Conservation (phyloP, 2,329 filamentous ascomycete genomes). For the Neonectria coccinea region DNA sequence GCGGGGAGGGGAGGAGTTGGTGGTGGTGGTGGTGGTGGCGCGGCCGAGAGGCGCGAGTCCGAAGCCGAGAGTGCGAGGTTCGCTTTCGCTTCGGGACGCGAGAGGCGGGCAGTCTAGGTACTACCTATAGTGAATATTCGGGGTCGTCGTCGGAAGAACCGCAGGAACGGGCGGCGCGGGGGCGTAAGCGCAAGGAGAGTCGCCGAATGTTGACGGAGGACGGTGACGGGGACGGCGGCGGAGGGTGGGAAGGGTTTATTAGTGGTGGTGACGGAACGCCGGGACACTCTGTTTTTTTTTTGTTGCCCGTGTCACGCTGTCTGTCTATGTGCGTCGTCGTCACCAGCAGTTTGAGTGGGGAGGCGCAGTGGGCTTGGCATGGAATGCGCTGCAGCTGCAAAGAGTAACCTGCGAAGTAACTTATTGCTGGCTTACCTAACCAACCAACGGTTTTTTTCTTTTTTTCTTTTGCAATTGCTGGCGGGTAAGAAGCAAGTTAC, state of each 20-base stretch:
- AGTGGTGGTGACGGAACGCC: background rate
- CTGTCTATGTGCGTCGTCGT: slow-evolving; percentile 15
- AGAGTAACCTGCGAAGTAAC: no score
- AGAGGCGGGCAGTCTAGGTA: background rate
- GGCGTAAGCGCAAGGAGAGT: slow-evolving; percentile 7
- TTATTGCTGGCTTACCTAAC: no score
- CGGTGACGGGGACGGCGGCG: slow-evolving; percentile 8
- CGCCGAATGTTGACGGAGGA: slow-evolving; percentile 27
- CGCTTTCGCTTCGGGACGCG: background rate
- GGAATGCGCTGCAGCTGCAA: background rate
- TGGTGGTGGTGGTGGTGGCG: background rate
- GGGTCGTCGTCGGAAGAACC: background rate
- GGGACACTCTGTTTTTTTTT: no score
- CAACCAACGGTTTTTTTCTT: no score
- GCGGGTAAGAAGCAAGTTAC: no score
- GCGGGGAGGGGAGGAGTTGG: slow-evolving; percentile 5
- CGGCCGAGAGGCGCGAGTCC: background rate
- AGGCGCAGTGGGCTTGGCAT: slow-evolving; percentile 29
- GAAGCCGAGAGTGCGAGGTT: background rate
- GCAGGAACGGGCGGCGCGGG: background rate
- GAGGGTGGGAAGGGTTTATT: slow-evolving; percentile 5
- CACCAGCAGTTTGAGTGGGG: slow-evolving; percentile 13
- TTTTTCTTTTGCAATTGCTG: background rate
- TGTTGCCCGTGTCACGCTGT: background rate
- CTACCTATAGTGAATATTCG: background rate